Conservation (phyloP, 768 basidiomycete genomes). For the Pleurotus pulmonarius region DNA sequence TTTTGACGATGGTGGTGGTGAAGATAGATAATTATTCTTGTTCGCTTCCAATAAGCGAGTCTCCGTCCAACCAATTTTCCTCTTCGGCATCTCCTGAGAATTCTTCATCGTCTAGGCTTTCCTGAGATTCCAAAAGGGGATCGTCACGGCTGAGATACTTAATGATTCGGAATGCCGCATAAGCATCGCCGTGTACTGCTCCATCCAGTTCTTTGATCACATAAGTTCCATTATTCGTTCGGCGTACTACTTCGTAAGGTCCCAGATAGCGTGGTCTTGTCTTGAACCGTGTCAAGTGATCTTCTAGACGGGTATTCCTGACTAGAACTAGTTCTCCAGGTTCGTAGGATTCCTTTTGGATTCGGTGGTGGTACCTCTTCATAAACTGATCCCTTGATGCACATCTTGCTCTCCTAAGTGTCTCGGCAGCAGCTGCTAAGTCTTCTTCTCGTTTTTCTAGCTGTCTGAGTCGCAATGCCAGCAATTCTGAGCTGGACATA, state of each 20-base stretch:
- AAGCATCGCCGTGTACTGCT: neutral
- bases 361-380: constrained; percentile 4
- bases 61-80: no score
- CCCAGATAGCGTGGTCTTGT: constrained; percentile 27
- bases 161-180: neutral
- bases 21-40: no score
- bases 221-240: constrained; percentile 22
- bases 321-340: constrained; percentile 29
- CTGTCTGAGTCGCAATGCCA: neutral
- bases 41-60: no score
- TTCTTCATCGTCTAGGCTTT: no score
- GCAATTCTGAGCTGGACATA: no score
- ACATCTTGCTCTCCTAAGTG: neutral
- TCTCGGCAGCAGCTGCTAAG: neutral
- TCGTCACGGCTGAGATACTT: no score
- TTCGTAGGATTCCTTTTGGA: constrained; percentile 22
- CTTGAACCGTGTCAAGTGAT: constrained; percentile 21
- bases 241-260: constrained; percentile 25
- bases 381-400: neutral
- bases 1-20: no score
- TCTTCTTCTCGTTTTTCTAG: neutral
- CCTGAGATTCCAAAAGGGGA: no score
- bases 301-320: constrained; percentile 27
- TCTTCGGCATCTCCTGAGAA: no score
- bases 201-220: constrained; percentile 20